Evolutionary conservation across 352 stramenopile species (phyloP).

Genomic region (Phytophthora chlamydospora): DNA sequence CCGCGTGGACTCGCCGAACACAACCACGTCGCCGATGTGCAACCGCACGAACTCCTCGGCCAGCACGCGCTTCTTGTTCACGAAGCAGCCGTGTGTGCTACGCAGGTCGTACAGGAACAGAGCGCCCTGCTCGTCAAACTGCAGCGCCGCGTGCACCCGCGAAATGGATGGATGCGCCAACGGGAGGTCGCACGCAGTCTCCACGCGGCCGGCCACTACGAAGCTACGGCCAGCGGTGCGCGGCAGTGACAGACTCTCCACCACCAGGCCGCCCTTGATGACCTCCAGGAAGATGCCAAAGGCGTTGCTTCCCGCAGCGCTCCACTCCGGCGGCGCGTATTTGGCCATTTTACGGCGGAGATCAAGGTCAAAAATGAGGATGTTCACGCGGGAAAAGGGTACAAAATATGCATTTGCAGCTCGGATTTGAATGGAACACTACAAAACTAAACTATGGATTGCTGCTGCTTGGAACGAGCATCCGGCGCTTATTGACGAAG

Average conservation of each 20-base stretch:
- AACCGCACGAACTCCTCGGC: conserved; percentile 62
- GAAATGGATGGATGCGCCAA: conserved; percentile 83
- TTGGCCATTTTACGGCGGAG: too few species aligned
- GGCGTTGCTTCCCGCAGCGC: conserved; percentile 45
- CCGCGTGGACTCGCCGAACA: conserved; percentile 88
- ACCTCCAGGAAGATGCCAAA: conserved; percentile 71
- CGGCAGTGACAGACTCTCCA: conserved; percentile 53
- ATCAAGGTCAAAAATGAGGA: too few species aligned
- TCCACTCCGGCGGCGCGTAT: conserved; percentile 65
- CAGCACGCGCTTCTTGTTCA: conserved; percentile 79
- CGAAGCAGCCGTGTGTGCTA: conserved; percentile 85
- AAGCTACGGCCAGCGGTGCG: conserved; percentile 38
- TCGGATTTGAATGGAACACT: too few species aligned
- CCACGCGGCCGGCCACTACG: conserved; percentile 63
- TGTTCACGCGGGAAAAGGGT: too few species aligned
- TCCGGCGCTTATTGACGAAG: too few species aligned
- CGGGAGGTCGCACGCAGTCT: conserved; percentile 68
- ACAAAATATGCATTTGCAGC: too few species aligned
- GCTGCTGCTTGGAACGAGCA: too few species aligned
- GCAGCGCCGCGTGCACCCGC: conserved; percentile 69
- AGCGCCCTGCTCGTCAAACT: conserved; percentile 68
- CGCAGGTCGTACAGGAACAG: conserved; percentile 78
- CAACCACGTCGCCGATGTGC: conserved; percentile 84
- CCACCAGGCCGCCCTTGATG: conserved; percentile 65
- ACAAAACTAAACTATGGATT: too few species aligned